These are phyloP conservation scores for Odonthalia washingtoniensis DNA, from an alignment of 31 red algal species.

Conservation along the genomic window DNA sequence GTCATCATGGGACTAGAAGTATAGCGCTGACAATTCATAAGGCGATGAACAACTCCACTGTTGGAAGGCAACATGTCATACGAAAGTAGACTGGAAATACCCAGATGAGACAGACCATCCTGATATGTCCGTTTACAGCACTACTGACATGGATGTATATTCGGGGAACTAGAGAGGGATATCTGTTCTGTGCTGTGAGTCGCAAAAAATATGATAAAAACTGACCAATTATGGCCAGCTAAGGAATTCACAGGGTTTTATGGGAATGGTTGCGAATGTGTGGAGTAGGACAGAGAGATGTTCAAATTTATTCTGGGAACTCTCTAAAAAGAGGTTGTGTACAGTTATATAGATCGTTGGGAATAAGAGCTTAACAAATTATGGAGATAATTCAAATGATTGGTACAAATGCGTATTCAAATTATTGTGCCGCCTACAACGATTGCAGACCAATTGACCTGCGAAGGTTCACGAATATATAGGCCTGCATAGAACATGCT, in stretches of 20 bases:
- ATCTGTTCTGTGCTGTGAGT: conserved; percentile 50
- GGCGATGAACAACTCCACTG: conserved; percentile 47
- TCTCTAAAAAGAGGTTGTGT: too few relatives aligned
- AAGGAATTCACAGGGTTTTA: conserved; percentile 2
- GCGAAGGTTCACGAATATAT: neutral
- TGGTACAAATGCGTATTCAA: conserved; percentile 5
- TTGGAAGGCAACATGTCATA: conserved; percentile 13
- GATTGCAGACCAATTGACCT: conserved; percentile 31
- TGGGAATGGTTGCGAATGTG: neutral
- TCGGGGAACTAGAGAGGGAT: conserved; percentile 12
- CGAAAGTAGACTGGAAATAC: conserved; percentile 40
- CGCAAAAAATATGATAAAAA: neutral
- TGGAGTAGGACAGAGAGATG: conserved; percentile 12
- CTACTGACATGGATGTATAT: conserved; percentile 42
- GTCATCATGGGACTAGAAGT: neutral
- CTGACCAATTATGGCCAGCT: neutral
- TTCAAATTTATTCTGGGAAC: conserved; percentile 32
- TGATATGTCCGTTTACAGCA: conserved; percentile 51
- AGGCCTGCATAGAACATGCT: neutral
- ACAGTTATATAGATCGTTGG: conserved; percentile 40
- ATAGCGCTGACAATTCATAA: conserved; percentile 10
- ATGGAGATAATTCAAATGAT: conserved; percentile 56
- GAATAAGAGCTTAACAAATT: conserved; percentile 36
- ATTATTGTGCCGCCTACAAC: conserved; percentile 46
- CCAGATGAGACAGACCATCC: conserved; percentile 17